A percentile compares a stretch with the other conserved stretches of the same genome.
phyloP scores from a whole-genome alignment of 2,329 filamentous ascomycete genomes.

The Neofusicoccum ribis region DNA sequence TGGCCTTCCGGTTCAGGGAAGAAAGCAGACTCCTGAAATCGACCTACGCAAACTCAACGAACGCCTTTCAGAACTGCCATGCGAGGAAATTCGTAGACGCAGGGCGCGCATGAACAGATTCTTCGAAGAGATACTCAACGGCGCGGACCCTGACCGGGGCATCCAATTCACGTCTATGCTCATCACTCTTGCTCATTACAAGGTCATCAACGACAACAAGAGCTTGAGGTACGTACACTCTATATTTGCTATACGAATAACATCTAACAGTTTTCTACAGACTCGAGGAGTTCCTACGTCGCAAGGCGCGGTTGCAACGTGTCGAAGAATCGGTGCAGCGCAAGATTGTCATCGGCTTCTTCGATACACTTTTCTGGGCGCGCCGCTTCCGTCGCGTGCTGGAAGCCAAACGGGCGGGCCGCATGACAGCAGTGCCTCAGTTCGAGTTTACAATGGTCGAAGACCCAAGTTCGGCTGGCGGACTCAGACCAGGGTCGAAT shows the following conservation, averaged over 20 bases:
- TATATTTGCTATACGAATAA: not conserved
- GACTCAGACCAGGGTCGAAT: conserved; percentile 24
- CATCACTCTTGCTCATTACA: conserved; percentile 97
- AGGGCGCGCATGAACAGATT: conserved; percentile 87
- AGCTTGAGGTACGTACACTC: conserved; percentile 67
- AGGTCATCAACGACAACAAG: conserved; percentile 97
- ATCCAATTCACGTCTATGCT: conserved; percentile 90
- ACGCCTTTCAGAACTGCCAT: conserved; percentile 71
- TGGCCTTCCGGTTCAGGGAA: conserved; percentile 48
- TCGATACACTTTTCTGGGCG: conserved; percentile 89
- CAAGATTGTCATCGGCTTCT: conserved; percentile 89
- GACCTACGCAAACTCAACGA: conserved; percentile 75
- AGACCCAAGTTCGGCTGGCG: conserved; percentile 55
- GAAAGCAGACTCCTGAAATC: conserved; percentile 49
- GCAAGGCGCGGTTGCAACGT: conserved; percentile 84
- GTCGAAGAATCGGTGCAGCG: conserved; percentile 93
- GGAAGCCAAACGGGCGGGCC: conserved; percentile 69
- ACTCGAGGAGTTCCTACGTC: conserved; percentile 90
- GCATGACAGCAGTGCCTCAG: conserved; percentile 76
- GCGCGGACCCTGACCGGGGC: conserved; percentile 82
- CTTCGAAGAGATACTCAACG: conserved; percentile 93
- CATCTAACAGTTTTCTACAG: conserved; percentile 43
- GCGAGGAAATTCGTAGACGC: conserved; percentile 70
- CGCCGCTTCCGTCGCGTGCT: conserved; percentile 76
- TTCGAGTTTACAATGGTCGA: conserved; percentile 73